Percentiles rank a stretch among this genome's conserved stretches.
These are phyloP conservation scores for Hypholoma sublateritium DNA, from an alignment of 768 basidiomycete genomes.

Conservation along the genomic window DNA sequence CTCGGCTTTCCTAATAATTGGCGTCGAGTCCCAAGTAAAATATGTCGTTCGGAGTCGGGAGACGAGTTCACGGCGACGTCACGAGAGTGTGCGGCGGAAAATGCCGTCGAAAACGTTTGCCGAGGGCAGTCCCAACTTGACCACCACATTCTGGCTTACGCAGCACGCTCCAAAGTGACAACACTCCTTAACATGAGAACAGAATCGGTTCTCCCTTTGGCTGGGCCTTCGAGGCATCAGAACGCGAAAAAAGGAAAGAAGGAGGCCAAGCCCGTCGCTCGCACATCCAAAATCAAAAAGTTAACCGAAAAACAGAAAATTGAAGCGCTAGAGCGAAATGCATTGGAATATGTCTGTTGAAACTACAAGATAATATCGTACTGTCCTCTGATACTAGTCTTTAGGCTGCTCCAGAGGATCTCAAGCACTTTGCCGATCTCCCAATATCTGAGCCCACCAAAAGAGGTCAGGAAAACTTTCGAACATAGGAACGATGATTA, in stretches of 20 bases:
- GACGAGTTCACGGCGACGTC: no score
- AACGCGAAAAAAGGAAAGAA: conserved; percentile 20
- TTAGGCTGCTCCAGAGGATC: conserved; percentile 50
- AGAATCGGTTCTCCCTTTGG: background rate
- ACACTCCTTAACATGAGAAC: no score
- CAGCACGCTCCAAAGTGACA: no score
- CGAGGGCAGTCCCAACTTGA: no score
- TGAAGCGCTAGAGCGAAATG: conserved; percentile 48
- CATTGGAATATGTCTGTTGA: conserved; percentile 46
- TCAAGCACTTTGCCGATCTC: conserved; percentile 67
- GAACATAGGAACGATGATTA: background rate
- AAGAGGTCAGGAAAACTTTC: conserved; percentile 44
- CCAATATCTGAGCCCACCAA: conserved; percentile 79
- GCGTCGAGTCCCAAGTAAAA: no score
- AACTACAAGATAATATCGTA: background rate
- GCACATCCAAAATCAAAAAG: conserved; percentile 38
- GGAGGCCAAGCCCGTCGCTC: conserved; percentile 15
- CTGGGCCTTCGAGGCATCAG: conserved; percentile 19
- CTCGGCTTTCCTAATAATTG: no score
- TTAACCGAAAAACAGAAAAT: conserved; percentile 47
- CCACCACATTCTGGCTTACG: no score
- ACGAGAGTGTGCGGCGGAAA: no score
- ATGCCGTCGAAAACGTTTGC: no score
- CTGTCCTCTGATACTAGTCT: background rate
- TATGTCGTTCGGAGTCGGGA: no score